phyloP scores from a whole-genome alignment of 2,329 filamentous ascomycete species.

The Zymoseptoria crescenta region DNA sequence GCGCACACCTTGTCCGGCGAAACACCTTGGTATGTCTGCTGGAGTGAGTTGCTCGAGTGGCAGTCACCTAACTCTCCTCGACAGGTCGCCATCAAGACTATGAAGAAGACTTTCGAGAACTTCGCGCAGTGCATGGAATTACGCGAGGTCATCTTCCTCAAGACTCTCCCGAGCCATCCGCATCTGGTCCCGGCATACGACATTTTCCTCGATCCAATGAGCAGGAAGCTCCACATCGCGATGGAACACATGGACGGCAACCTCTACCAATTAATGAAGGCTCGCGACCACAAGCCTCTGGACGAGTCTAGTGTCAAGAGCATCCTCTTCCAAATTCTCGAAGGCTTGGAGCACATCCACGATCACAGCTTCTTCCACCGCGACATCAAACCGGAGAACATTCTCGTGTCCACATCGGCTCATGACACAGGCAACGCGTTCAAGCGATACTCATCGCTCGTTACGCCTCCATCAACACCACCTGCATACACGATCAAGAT shows the following conservation, averaged over 20 bases:
- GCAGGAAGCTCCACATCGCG: conserved; percentile 90
- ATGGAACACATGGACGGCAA: conserved; percentile 99
- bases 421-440: conserved; percentile 78
- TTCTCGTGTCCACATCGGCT: conserved; percentile 85
- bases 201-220: conserved; percentile 95
- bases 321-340: conserved; percentile 94
- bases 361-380: conserved; percentile 96
- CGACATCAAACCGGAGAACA: conserved; percentile 99
- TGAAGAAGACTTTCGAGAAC: conserved; percentile 99
- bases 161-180: conserved; percentile 75
- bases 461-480: conserved; percentile 91
- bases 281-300: conserved; percentile 86
- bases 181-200: conserved; percentile 96
- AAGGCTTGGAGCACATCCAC: conserved; percentile 93
- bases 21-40: conserved; percentile 73
- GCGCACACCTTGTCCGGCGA: conserved; percentile 77
- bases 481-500: conserved; percentile 96
- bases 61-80: not conserved
- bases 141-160: conserved; percentile 91
- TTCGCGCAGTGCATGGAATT: conserved; percentile 85
- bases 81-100: conserved; percentile 97
- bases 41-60: not conserved
- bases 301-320: conserved; percentile 92
- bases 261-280: conserved; percentile 97
- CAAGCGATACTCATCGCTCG: conserved; percentile 82